A percentile compares a stretch with the other conserved stretches of the same genome.
phyloP scores from a whole-genome alignment of 108 stramenopile genomes.

The Cyclostephanos tholiformis region DNA sequence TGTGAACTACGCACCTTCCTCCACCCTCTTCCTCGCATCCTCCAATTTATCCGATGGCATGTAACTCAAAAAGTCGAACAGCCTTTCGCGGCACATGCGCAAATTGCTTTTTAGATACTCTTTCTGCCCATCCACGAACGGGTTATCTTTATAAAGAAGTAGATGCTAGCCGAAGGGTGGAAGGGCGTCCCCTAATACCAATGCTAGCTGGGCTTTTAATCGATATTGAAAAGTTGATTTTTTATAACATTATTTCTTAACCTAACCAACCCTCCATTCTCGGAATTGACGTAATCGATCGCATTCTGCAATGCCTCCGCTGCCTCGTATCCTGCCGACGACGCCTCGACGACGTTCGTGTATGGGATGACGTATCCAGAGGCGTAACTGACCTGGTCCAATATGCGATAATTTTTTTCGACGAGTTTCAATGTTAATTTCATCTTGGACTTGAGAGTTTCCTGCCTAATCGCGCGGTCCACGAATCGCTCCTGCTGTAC shows the following conservation, averaged over 20 bases:
- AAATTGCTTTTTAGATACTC: conserved; percentile 51
- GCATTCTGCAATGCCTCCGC: conserved; percentile 68
- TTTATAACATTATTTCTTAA: too few species aligned
- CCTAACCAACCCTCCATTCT: conserved; percentile 5
- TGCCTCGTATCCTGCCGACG: conserved; percentile 61
- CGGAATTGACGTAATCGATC: conserved; percentile 68
- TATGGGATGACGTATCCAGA: conserved; percentile 45
- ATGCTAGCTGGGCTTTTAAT: too few species aligned
- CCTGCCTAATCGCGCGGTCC: conserved; percentile 45
- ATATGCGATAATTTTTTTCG: conserved; percentile 64
- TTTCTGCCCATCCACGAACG: conserved; percentile 59
- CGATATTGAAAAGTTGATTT: too few species aligned
- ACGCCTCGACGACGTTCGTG: conserved; percentile 53
- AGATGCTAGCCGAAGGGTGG: too few species aligned
- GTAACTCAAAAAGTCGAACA: conserved; percentile 61
- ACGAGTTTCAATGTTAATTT: conserved; percentile 67
- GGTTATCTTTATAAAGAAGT: too few species aligned
- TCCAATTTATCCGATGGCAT: conserved; percentile 57
- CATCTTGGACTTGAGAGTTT: conserved; percentile 59
- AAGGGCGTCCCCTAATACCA: too few species aligned
- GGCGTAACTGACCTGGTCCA: conserved; percentile 70
- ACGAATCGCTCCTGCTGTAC: conserved; percentile 75
- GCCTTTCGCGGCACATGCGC: conserved; percentile 50
- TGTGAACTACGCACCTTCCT: conserved; percentile 37
- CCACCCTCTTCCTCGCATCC: conserved; percentile 63